Evolutionary conservation across 768 basidiomycete species (phyloP), one percentile per base, ranked within the genome.

Genomic region (Leccinum subtestaceum): DNA sequence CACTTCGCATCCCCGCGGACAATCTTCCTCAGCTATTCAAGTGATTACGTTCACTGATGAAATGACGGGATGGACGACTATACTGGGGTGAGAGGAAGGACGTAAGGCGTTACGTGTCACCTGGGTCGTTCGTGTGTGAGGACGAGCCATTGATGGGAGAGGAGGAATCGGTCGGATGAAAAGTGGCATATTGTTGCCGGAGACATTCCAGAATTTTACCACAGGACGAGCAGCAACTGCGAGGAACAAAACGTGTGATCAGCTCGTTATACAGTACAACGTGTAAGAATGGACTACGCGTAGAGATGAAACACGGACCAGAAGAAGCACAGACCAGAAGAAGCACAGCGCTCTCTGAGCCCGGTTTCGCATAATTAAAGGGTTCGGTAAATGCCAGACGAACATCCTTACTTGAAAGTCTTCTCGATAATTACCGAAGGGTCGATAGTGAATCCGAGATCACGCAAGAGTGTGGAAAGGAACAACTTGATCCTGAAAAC

Each of bases 161-260:
- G 40, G 17, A 53, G 52, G 65, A 29, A 72, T 62, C 19, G 72
- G 75, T 34, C 76, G 76, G 62, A 84, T 73, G 61, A 78, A 75
- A 62, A 87, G 72, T 53, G 85, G 85, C 81, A 85, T 83, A 72
- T 82, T 84, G 72, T 83, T 84, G 52, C 84, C 83, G 55, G 78
- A 67, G 53, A 76, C 70, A n/a, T 79, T 76, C 62, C 78, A 76
- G 43, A 81, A 82, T 67, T 80, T 82, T 57, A 85, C 81, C 65
- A 83, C 79, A 23, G 84, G 84, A 57, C 81, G 80, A 56, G 80
- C 83, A 23, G 83, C 80, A 58, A 84, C 81, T 82, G 67, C 25
- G 62, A 55, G 27, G 31, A 57, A 40, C 23, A 51, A 36, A 59
- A 23, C 55, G 56, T 60, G 51, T 38, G 56, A 55, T 74, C 31